phyloP scores from a whole-genome alignment of 805 yeast genomes.

The Sugiyamaella smithiae region DNA sequence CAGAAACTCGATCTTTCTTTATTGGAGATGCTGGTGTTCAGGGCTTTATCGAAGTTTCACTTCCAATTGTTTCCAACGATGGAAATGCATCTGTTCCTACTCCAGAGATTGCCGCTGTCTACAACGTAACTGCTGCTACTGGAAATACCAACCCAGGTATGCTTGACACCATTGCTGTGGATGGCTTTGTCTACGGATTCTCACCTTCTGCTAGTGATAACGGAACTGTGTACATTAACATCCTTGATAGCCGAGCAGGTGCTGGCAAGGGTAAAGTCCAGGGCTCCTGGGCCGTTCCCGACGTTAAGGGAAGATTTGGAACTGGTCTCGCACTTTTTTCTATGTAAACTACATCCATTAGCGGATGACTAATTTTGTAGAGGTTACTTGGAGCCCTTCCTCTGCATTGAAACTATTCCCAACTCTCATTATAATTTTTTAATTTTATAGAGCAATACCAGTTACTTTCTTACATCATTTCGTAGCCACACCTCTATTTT shows the following conservation, averaged over 20 bases:
- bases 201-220: slow-evolving; percentile 2
- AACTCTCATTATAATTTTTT: no score
- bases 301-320: not conserved
- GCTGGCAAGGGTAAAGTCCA: slow-evolving; percentile 1
- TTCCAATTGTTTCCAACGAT: slow-evolving; percentile 4
- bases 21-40: slow-evolving; percentile 11
- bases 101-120: slow-evolving; percentile 4
- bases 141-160: slow-evolving; percentile 4
- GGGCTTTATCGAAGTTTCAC: not conserved
- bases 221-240: slow-evolving; percentile 1
- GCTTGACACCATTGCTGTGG: slow-evolving; percentile 3
- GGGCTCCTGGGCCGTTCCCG: not conserved
- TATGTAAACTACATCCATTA: no score
- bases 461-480: no score
- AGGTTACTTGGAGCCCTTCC: no score
- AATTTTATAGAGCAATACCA: no score
- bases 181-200: slow-evolving; percentile 4
- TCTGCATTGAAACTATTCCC: no score
- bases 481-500: no score
- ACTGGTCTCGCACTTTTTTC: not conserved
- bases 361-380: no score
- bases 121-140: slow-evolving; percentile 5
- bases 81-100: not conserved
- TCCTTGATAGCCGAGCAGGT: not conserved
- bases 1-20: slow-evolving; percentile 3